A percentile compares a stretch with the other conserved stretches of the same genome.
Conservation (phyloP, 2,329 filamentous ascomycete species). For the Parastagonospora avenae region DNA sequence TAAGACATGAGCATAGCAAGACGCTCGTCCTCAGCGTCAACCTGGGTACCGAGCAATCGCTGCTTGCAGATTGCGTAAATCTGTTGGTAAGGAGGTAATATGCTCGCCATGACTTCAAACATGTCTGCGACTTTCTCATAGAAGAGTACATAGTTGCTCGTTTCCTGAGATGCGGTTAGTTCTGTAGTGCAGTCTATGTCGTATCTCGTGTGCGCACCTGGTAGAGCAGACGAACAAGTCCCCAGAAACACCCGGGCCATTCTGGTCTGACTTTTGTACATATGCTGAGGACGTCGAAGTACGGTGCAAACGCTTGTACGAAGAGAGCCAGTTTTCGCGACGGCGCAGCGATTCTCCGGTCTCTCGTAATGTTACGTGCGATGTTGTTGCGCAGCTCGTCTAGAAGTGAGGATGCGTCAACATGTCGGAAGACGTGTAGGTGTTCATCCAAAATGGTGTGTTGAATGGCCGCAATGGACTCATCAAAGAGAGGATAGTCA, state of each 20-base stretch:
- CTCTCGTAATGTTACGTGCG: conserved; percentile 9
- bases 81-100: conserved; percentile 30
- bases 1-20: conserved; percentile 28
- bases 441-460: conserved; percentile 24
- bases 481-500: conserved; percentile 23
- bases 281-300: conserved; percentile 32
- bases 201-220: conserved; percentile 22
- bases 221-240: conserved; percentile 25
- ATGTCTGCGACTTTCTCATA: conserved; percentile 31
- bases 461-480: conserved; percentile 24
- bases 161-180: conserved; percentile 16
- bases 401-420: conserved; percentile 20
- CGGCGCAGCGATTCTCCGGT: conserved; percentile 16
- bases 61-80: conserved; percentile 20
- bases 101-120: conserved; percentile 28
- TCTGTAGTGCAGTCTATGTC: not conserved
- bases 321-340: conserved; percentile 28
- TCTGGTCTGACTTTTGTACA: conserved; percentile 20
- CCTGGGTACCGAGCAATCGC: conserved; percentile 4
- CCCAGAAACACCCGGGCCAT: conserved; percentile 34
- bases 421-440: conserved; percentile 15
- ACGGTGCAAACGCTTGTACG: conserved; percentile 25
- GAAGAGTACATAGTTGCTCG: conserved; percentile 25
- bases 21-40: conserved; percentile 11
- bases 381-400: conserved; percentile 21